Evolutionary conservation across 306 rosid genomes (phyloP), one percentile per base, ranked within the genome.

Genomic region (Pyrus pyrifolia): DNA sequence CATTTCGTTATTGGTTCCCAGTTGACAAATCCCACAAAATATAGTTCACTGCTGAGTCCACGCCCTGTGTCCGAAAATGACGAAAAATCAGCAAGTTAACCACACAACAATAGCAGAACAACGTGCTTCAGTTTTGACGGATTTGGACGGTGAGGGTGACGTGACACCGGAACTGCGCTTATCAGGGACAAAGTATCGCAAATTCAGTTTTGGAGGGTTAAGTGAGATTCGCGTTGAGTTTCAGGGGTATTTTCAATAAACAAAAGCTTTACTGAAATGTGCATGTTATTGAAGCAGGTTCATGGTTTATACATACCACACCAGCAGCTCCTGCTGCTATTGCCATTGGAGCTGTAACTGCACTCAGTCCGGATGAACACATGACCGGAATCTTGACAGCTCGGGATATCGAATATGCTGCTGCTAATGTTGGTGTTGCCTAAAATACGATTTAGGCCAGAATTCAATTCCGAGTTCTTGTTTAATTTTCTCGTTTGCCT

Each of bases 331-430:
- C 98, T 11, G 95, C 96, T 33, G 95, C 75, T 82, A 94, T 87
- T 79, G 97, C 98, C 98, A 94, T 87, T 61, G 98, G 97, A 21
- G 92, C 93, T 3, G 97, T 92, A 40, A 92, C 97, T 59, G 96
- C 81, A 59, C 96, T 94, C 65, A 92, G 73, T 76, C 97, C 98
- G 0, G 97, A 94, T 5, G 96, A 87, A 52, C 98, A 92, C 93
- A 94, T 87, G 73, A 94, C 92, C 18, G 95, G 97, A 78, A 94
- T 88, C 81, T 88, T 90, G 40, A 94, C 96, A 45, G 98, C 97
- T 75, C 93, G 78, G 2, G 97, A 92, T 81, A 90, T 89, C 13
- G 98, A 90, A 82, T 92, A 94, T 38, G 96, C 93, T 45, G 98
- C 91, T 23, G 97, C 98, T 67, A 94, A 82, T 77, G 96, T 92